Evolutionary conservation across 2,329 filamentous ascomycete species (phyloP).

Genomic region (Neofusicoccum cordaticola): DNA sequence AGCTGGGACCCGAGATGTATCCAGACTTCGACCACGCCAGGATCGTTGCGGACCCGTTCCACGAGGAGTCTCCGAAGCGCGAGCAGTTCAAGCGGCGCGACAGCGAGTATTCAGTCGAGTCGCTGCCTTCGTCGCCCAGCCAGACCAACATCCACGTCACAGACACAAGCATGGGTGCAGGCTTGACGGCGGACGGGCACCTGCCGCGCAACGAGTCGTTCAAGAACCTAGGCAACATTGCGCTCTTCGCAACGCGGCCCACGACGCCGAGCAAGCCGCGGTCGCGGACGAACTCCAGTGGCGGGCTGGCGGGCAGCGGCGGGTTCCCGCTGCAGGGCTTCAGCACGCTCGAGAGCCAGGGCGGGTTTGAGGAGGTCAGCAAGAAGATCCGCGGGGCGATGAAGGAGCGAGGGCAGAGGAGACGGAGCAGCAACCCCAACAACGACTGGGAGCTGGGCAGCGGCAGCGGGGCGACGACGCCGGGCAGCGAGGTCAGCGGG

Average conservation of each 20-base stretch:
- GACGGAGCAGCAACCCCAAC: conserved; percentile 32
- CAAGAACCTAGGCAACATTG: conserved; percentile 80
- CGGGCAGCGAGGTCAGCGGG: conserved; percentile 23
- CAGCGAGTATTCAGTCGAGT: conserved; percentile 23
- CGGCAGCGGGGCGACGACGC: conserved; percentile 24
- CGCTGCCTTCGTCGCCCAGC: conserved; percentile 24
- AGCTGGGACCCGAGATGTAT: conserved; percentile 91
- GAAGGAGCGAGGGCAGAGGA: conserved; percentile 68
- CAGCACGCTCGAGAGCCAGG: conserved; percentile 63
- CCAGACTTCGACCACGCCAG: conserved; percentile 65
- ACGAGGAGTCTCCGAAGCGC: conserved; percentile 22
- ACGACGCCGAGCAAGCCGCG: conserved; percentile 73
- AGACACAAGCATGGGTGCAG: conserved; percentile 32
- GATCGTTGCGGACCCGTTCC: conserved; percentile 36
- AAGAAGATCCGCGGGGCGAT: conserved; percentile 83
- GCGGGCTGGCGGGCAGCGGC: conserved; percentile 58
- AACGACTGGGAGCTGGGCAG: conserved; percentile 24
- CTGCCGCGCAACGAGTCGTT: conserved; percentile 89
- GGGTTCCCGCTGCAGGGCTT: conserved; percentile 69
- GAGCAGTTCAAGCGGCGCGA: conserved; percentile 23
- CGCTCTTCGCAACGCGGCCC: conserved; percentile 85
- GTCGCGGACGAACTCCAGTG: conserved; percentile 59
- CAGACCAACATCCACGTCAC: conserved; percentile 21
- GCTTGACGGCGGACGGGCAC: conserved; percentile 31
- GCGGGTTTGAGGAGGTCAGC: conserved; percentile 77